Percentiles rank a stretch among this genome's conserved stretches.
These are phyloP conservation scores for Artemisia argyi DNA, from an alignment of 129 eudicot species.

Conservation along the genomic window DNA sequence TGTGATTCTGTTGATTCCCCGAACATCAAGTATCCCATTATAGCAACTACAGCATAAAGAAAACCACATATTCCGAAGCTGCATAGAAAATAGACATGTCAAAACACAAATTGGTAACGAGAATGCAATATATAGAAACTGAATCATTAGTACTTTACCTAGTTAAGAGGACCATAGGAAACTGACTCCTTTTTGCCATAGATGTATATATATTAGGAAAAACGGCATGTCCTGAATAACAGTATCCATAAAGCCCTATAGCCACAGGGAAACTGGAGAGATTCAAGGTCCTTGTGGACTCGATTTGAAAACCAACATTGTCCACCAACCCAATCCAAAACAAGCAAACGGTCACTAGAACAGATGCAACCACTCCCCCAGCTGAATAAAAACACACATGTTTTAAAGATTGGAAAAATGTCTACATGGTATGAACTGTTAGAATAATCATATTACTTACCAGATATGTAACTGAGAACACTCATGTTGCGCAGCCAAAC, in stretches of 20 bases:
- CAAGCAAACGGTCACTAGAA: slow-evolving; percentile 70
- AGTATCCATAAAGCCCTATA: slow-evolving; percentile 85
- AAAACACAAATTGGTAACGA: neutral
- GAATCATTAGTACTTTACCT: slow-evolving; percentile 41
- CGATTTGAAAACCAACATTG: slow-evolving; percentile 49
- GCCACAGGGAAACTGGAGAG: slow-evolving; percentile 91
- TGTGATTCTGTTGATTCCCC: slow-evolving; percentile 83
- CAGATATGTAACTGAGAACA: slow-evolving; percentile 88
- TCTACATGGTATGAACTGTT: neutral
- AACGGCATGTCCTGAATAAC: slow-evolving; percentile 96
- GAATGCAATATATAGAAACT: too few relatives aligned
- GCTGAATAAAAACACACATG: slow-evolving; percentile 43
- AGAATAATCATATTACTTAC: slow-evolving; percentile 37
- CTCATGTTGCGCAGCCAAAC: slow-evolving; percentile 76
- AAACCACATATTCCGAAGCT: slow-evolving; percentile 72
- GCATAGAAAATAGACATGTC: slow-evolving; percentile 25
- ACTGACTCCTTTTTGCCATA: slow-evolving; percentile 71
- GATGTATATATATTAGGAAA: slow-evolving; percentile 95
- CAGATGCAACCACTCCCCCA: slow-evolving; percentile 92
- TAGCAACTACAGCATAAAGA: slow-evolving; percentile 75
- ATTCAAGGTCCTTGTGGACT: slow-evolving; percentile 55
- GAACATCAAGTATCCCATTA: slow-evolving; percentile 74
- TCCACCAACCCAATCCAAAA: slow-evolving; percentile 91
- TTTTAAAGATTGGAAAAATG: neutral
- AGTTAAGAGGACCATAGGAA: slow-evolving; percentile 66